Base-by-base conservation (phyloP, 2,329 filamentous ascomycete species). In the Pezicula neosporulosa region DNA sequence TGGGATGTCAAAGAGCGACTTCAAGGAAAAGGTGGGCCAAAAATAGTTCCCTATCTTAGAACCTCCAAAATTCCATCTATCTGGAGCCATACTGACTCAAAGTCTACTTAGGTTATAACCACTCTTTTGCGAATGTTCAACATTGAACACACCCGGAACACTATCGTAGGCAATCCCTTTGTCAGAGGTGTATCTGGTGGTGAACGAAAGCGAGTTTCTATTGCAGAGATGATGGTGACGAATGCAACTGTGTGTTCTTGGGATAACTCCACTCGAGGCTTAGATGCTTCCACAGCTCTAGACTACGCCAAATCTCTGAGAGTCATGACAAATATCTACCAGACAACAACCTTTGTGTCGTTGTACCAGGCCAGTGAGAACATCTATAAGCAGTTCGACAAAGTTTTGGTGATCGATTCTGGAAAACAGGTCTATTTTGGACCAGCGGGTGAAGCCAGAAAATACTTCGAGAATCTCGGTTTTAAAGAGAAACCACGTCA, bases 51-150 rank as follows among this genome's bases (percentile, higher is more conserved):
- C 30, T 33, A 33, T 13, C 12, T 13, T 7, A 13, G 7, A 24
- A 24, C 3, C 24, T 24, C 7, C 30, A 4, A 33, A 10, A 33
- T 9, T 9, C 2, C 9, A 33, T 33, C 10, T 10, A 10, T 33
- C 30, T 33, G 12, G 30, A 33, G 30, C 1, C 9, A 33, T 33
- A 33, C 30, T 33, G 12, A 33, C 12, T 33, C 30, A 10, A 33
- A 7, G 30, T 10, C 9, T 33, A 33, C 12, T 13, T 33, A 33
- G 30, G 30, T 33, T 9, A 77, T 92, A 54, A 78, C 82, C 16
- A 81, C 86, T 62, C 76, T 96, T 53, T 75, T 96, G 47, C 90
- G 89, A 64, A 94, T 95, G 88, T 95, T 96, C 76, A 94, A 93
- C 65, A 96, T 96, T 49, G 87, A 92, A 67, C 90, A 96, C 68